Evolutionary conservation across 2,329 filamentous ascomycete genomes (phyloP), one percentile per base, ranked within the genome.

Genomic region (Fusarium tricinctum): DNA sequence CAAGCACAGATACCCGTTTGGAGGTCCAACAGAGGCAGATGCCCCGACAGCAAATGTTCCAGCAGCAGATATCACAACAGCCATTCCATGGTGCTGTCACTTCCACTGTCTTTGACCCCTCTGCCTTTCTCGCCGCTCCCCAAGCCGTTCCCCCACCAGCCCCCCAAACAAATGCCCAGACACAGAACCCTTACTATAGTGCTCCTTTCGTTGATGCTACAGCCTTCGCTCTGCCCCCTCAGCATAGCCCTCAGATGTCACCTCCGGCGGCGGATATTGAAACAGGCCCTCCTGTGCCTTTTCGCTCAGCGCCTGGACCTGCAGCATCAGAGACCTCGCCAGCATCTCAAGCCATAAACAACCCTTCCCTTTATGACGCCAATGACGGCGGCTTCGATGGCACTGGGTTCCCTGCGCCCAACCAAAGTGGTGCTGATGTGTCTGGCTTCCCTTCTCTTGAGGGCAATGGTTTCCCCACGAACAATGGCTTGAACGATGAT

Each of bases 1-100:
- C 46, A 39, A 49, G 22, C 46, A 49, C 46, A 46, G 44, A 48
- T 38, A 48, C 45, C 45, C 45, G 30, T 38, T 38, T 38, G 20
- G 45, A 38, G 45, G 45, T 26, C 9, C 30, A n/a, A 38, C 45
- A 26, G 45, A 13, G 22, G 42, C 42, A 28, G 42, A 44, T 44
- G 8, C 42, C 42, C 22, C 22, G 17, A 23, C 42, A 14, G 42
- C 42, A 44, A 17, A 44, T 44, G 22, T 23, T 23, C 42, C 42
- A n/a, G 22, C 42, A 44, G 23, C 23, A 23, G 23, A 44, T 44
- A 28, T 44, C 42, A 28, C 42, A 44, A n/a, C 46, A 48, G 32
- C 30, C 32, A 48, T 48, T 48, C 14, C 26, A 48, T 48, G 46
- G 20, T 48, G 32, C 46, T 38, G 32, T 38, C 46, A 26, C 32